phyloP scores from a whole-genome alignment of 768 basidiomycete genomes.

The Lentinula sp. region DNA sequence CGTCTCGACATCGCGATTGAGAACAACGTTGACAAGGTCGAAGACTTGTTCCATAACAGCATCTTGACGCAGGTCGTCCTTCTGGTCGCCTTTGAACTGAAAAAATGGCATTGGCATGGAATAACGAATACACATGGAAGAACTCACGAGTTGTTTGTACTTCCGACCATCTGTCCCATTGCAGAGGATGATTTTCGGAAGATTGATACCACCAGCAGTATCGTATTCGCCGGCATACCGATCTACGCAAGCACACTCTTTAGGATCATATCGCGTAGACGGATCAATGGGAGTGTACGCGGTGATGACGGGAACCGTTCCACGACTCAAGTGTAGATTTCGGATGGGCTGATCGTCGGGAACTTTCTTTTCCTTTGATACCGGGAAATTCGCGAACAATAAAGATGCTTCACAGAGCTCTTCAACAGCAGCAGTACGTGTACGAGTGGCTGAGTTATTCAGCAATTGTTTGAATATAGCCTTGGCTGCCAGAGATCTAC shows the following conservation, averaged over 20 bases:
- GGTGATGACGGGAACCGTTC: slow-evolving; percentile 85
- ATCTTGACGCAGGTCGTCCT: slow-evolving; percentile 93
- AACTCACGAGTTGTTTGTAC: slow-evolving; percentile 77
- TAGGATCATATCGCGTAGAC: slow-evolving; percentile 53
- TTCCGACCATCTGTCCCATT: slow-evolving; percentile 55
- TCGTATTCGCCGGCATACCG: slow-evolving; percentile 53
- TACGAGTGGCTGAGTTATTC: slow-evolving; percentile 25
- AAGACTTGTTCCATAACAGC: slow-evolving; percentile 99
- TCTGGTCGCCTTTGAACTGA: slow-evolving; percentile 88
- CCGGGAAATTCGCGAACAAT: slow-evolving; percentile 64
- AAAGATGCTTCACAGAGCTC: slow-evolving; percentile 58
- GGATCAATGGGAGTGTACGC: slow-evolving; percentile 61
- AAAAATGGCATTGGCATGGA: neutral
- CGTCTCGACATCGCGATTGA: slow-evolving; percentile 71
- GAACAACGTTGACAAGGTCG: slow-evolving; percentile 75
- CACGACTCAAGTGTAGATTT: slow-evolving; percentile 31
- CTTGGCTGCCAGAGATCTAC: slow-evolving; percentile 56
- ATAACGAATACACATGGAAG: neutral
- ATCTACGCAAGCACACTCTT: slow-evolving; percentile 58
- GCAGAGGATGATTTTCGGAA: slow-evolving; percentile 77
- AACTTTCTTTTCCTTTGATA: slow-evolving; percentile 29
- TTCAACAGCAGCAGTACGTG: slow-evolving; percentile 49
- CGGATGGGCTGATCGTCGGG: slow-evolving; percentile 41
- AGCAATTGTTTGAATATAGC: slow-evolving; percentile 53
- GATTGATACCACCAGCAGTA: slow-evolving; percentile 71